A percentile compares a stretch with the other conserved stretches of the same genome.
These are phyloP conservation scores for Apiospora sp. DNA, from an alignment of 2,329 filamentous ascomycete species.

Conservation along the genomic window DNA sequence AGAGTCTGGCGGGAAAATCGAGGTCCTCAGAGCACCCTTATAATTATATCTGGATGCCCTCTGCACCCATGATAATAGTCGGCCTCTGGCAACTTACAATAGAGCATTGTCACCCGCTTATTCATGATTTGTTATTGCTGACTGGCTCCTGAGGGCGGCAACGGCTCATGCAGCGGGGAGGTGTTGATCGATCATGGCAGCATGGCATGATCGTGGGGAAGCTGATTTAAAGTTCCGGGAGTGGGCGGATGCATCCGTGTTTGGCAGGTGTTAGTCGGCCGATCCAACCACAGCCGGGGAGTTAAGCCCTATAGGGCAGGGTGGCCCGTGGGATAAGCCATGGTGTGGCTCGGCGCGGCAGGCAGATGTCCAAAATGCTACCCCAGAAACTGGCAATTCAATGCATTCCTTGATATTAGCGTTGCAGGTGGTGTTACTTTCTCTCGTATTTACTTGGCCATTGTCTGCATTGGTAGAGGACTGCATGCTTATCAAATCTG, in stretches of 20 bases:
- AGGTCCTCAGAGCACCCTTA: background rate
- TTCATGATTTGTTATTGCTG: conserved; percentile 2
- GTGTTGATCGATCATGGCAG: background rate
- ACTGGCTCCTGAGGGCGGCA: background rate
- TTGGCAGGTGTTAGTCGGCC: background rate
- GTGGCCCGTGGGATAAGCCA: background rate
- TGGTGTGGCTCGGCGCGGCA: background rate
- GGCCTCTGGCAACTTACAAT: background rate
- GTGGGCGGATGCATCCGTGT: background rate
- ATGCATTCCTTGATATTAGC: background rate
- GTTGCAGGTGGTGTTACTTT: background rate
- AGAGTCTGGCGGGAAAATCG: background rate
- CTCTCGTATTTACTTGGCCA: background rate
- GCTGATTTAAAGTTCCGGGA: background rate
- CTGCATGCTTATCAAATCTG: background rate
- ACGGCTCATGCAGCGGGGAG: background rate
- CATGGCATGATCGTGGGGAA: background rate
- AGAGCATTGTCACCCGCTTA: background rate
- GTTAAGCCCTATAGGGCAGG: background rate
- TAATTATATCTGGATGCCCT: background rate
- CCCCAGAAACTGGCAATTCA: background rate
- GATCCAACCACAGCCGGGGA: background rate
- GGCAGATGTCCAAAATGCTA: background rate
- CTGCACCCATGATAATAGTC: background rate
- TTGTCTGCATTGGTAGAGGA: background rate